These are phyloP conservation scores for Chrysoporthe cubensis DNA, from an alignment of 2,329 filamentous ascomycete genomes.

Conservation along the genomic window DNA sequence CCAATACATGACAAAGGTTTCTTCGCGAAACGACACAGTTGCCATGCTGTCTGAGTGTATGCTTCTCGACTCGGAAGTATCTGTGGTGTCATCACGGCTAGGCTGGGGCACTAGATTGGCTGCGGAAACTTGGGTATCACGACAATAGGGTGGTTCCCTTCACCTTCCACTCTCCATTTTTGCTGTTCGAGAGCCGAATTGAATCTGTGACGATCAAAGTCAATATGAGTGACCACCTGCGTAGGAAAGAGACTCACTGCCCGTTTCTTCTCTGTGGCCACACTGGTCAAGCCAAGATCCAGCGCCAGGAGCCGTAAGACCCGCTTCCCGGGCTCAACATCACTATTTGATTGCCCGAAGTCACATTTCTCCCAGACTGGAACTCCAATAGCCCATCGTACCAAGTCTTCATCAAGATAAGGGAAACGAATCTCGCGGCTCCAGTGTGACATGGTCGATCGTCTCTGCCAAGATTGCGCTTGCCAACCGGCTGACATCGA, in stretches of 20 bases:
- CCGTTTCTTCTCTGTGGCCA: constrained; percentile 88
- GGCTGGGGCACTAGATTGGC: constrained; percentile 21
- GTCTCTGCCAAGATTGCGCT: constrained; percentile 93
- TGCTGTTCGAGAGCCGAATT: constrained; percentile 80
- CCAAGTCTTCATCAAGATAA: constrained; percentile 83
- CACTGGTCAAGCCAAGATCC: constrained; percentile 70
- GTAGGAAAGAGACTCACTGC: constrained; percentile 61
- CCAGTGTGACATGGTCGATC: constrained; percentile 90
- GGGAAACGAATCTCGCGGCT: constrained; percentile 88
- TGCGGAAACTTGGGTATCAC: constrained; percentile 35
- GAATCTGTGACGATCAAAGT: constrained; percentile 57
- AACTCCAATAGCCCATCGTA: constrained; percentile 75
- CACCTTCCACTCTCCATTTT: constrained; percentile 74
- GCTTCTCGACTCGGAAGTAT: constrained; percentile 70
- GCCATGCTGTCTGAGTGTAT: constrained; percentile 21
- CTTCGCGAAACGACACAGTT: constrained; percentile 54
- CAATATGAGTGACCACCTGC: background rate
- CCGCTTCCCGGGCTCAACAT: constrained; percentile 79
- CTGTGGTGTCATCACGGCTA: constrained; percentile 72
- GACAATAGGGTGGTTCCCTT: constrained; percentile 70
- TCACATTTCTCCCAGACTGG: constrained; percentile 88
- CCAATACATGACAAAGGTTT: constrained; percentile 46
- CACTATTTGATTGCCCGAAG: constrained; percentile 59
- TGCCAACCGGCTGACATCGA: constrained; percentile 84
- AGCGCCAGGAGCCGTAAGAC: constrained; percentile 77